Conservation (phyloP, 495 filamentous ascomycete species). For the Penicillium coffeae region DNA sequence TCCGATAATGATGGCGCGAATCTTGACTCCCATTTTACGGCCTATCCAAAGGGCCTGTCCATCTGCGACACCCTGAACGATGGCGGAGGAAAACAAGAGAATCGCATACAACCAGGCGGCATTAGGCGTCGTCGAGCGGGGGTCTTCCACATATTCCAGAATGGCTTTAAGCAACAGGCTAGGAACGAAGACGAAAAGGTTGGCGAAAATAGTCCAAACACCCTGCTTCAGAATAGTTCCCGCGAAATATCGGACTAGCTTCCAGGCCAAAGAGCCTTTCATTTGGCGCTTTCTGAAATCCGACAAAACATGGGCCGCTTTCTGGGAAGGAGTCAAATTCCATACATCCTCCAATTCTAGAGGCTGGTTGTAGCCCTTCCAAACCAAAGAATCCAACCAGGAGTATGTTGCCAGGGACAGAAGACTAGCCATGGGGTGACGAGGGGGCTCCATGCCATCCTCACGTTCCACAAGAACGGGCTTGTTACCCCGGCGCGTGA, state of each 20-base stretch:
- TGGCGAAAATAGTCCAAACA: slow-evolving; percentile 70
- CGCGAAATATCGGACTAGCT: slow-evolving; percentile 81
- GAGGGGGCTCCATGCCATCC: slow-evolving; percentile 77
- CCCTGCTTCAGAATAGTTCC: slow-evolving; percentile 72
- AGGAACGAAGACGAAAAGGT: slow-evolving; percentile 81
- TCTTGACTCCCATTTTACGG: slow-evolving; percentile 85
- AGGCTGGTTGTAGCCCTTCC: slow-evolving; percentile 84
- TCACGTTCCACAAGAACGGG: slow-evolving; percentile 81
- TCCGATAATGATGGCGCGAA: slow-evolving; percentile 92
- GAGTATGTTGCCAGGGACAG: slow-evolving; percentile 83
- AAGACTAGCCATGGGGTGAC: slow-evolving; percentile 80
- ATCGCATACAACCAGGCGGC: slow-evolving; percentile 97
- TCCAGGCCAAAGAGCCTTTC: slow-evolving; percentile 74
- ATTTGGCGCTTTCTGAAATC: slow-evolving; percentile 85
- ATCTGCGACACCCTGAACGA: slow-evolving; percentile 72
- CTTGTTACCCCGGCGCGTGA: slow-evolving; percentile 89
- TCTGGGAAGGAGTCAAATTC: slow-evolving; percentile 86
- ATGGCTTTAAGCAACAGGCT: slow-evolving; percentile 89
- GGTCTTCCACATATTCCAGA: slow-evolving; percentile 86
- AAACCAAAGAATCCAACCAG: slow-evolving; percentile 88
- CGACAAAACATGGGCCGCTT: slow-evolving; percentile 71
- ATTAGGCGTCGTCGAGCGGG: slow-evolving; percentile 71
- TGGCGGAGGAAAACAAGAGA: slow-evolving; percentile 75
- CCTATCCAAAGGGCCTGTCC: slow-evolving; percentile 92
- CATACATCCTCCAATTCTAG: slow-evolving; percentile 81